A percentile compares a stretch with the other conserved stretches of the same genome.
Conservation (phyloP, 805 yeast species). For the Schizosaccharomyces cryophilus region DNA sequence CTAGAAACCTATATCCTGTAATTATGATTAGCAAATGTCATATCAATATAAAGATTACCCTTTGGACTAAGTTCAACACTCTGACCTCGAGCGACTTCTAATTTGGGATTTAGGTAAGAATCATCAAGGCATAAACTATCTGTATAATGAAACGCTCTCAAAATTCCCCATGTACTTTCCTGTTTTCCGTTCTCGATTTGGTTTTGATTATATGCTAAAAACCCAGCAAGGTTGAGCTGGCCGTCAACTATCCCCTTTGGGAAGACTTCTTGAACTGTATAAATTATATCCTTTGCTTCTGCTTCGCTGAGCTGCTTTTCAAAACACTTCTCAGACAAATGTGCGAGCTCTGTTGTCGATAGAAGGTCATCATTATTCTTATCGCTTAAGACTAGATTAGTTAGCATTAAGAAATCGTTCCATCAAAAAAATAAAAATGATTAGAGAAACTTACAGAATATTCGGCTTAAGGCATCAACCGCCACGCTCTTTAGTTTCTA, state of each 20-base stretch:
- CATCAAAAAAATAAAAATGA: neutral
- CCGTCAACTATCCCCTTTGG: neutral
- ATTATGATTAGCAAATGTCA: neutral
- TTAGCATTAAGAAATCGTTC: neutral
- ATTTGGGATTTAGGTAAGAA: constrained; percentile 47
- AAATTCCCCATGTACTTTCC: constrained; percentile 90
- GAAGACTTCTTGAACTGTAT: neutral
- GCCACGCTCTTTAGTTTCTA: constrained; percentile 48
- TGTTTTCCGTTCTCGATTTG: constrained; percentile 84
- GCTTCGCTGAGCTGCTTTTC: neutral
- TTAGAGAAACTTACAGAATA: constrained; percentile 23
- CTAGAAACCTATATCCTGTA: constrained; percentile 71
- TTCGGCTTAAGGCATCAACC: constrained; percentile 45
- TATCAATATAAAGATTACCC: neutral
- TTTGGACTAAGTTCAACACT: constrained; percentile 74
- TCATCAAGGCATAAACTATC: constrained; percentile 73
- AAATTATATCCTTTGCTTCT: neutral
- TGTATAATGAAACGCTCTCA: constrained; percentile 71
- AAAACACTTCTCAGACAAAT: constrained; percentile 53
- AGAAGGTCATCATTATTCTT: constrained; percentile 72
- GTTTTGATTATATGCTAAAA: constrained; percentile 47
- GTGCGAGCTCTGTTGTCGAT: constrained; percentile 42
- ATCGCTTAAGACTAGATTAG: constrained; percentile 34
- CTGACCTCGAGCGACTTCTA: constrained; percentile 48
- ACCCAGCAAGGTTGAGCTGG: constrained; percentile 28